phyloP scores from a whole-genome alignment of 2,329 filamentous ascomycete species.

The Penicillium sp. region DNA sequence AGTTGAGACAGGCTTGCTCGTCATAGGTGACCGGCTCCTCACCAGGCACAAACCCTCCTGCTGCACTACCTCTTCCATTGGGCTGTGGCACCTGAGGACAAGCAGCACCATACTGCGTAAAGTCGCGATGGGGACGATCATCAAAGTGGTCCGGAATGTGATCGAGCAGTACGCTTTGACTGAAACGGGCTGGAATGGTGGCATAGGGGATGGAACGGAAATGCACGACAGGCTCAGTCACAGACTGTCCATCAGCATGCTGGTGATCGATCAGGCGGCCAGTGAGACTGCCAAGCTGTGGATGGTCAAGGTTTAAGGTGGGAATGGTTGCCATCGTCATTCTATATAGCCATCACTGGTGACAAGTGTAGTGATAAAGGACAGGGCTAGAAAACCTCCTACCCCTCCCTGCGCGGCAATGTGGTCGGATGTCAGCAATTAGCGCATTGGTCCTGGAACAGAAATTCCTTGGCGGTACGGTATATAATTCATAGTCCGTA shows the following conservation, averaged over 20 bases:
- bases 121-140: not conserved
- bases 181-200: not conserved
- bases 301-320: not conserved
- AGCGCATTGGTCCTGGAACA: not conserved
- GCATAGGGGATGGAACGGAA: not conserved
- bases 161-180: not conserved
- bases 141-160: not conserved
- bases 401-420: not conserved
- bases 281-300: not conserved
- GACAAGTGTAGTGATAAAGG: not conserved
- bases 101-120: not conserved
- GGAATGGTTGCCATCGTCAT: not conserved
- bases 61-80: not conserved
- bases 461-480: not conserved
- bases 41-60: not conserved
- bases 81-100: not conserved
- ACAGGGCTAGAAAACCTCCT: not conserved
- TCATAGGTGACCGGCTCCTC: not conserved
- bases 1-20: not conserved
- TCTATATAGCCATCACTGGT: not conserved
- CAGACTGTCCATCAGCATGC: not conserved
- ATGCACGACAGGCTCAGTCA: not conserved
- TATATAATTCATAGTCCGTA: not conserved
- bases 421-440: not conserved
- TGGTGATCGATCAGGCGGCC: not conserved